Evolutionary conservation across 148 eudicot species (phyloP), one percentile per base, ranked within the genome.

Genomic region (Camellia japonica): DNA sequence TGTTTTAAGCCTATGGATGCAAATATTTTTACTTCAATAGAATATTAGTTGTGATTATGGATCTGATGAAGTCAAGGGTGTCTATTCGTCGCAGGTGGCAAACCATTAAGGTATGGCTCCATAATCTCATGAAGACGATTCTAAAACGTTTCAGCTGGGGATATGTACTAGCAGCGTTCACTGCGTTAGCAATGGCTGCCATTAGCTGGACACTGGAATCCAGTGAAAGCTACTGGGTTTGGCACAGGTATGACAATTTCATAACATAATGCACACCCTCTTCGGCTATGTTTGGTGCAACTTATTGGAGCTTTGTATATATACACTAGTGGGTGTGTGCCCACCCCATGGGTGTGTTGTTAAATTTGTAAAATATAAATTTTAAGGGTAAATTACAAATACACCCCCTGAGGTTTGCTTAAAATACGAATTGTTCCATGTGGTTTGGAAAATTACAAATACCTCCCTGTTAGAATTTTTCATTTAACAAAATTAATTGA

Each of bases 151-250:
- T 90, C 75, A 88, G 81, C 11, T 93, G 98, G 99, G 88, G 87
- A 20, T 88, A 90, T 76, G 41, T 96, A 67, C 59, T 93, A 58
- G 93, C 90, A 41, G 99, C 93, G 41, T 87, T 90, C 63, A 75
- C 81, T 65, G 91, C 92, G 9, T 80, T 92, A 67, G 82, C 92
- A 69, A 78, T 93, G 94, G 98, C 99, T 79, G 97, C 89, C 30
- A 76, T 88, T 54, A 91, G 98, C 91, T 96, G 99, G 99, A 82
- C 71, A 64, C 88, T 96, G 47, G 99, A 96, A 89, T 88, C 91
- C 58, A 87, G 87, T 67, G 77, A 82, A 80, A 91, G 59, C 84
- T 96, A 96, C 80, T 96, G 99, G 99, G 83, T 91, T 87, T 96
- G 98, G 97, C 99, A 96, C 89, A 96, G 99, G 98, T 96, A 80